phyloP scores from a whole-genome alignment of 257 asterid genomes.

The Galeopsis tetrahit region DNA sequence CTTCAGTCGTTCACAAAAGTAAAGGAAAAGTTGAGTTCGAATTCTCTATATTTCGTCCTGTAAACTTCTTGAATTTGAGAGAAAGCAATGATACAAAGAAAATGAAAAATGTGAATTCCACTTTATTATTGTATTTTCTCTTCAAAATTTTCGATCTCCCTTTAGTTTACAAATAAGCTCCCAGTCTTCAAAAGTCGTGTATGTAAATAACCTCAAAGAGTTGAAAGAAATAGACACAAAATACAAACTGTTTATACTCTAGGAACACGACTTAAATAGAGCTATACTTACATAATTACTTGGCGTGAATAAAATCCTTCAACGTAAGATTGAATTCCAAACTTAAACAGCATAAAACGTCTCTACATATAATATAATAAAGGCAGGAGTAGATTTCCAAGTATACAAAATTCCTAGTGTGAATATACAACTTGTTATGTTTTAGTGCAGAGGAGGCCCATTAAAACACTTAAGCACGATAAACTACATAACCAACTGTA shows the following conservation, averaged over 20 bases:
- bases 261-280: neutral
- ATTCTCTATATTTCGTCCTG: too few species aligned
- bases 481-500: conserved; percentile 39
- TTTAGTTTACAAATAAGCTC: too few species aligned
- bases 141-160: too few species aligned
- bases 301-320: conserved; percentile 6
- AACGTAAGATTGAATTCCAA: neutral
- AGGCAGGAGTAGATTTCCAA: conserved; percentile 16
- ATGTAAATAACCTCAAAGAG: too few species aligned
- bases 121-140: too few species aligned
- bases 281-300: neutral
- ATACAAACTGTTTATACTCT: neutral
- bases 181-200: too few species aligned
- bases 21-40: too few species aligned
- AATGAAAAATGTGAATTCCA: too few species aligned
- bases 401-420: conserved; percentile 39
- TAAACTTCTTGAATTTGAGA: too few species aligned
- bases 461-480: conserved; percentile 37
- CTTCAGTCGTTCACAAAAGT: neutral
- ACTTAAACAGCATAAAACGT: neutral
- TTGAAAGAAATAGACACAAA: neutral
- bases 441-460: conserved; percentile 38
- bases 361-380: conserved; percentile 5
- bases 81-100: too few species aligned
- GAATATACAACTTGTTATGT: conserved; percentile 44